Evolutionary conservation across 2,329 filamentous ascomycete genomes (phyloP).

Genomic region (Phialophora macrospora): DNA sequence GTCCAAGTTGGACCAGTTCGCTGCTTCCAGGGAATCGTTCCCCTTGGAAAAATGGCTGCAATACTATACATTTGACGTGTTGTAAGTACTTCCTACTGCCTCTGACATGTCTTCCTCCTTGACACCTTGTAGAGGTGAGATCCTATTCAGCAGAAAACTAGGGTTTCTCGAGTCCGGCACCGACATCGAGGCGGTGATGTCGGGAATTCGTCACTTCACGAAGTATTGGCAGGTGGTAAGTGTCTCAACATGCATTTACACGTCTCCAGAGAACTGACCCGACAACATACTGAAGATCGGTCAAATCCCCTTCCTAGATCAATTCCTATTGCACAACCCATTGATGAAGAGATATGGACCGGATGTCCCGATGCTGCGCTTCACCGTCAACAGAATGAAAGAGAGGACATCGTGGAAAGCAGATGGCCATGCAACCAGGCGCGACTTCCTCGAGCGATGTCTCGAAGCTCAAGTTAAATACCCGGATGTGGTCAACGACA

Average conservation of each 20-base stretch:
- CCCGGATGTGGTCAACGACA: constrained; percentile 28
- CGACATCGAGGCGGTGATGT: constrained; percentile 32
- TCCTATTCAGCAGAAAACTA: constrained; percentile 44
- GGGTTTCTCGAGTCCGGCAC: constrained; percentile 32
- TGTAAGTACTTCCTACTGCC: constrained; percentile 23
- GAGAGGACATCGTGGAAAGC: constrained; percentile 58
- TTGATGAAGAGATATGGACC: constrained; percentile 67
- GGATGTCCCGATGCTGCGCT: constrained; percentile 72
- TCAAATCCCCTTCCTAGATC: constrained; percentile 36
- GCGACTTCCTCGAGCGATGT: constrained; percentile 28
- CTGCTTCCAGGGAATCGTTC: constrained; percentile 32
- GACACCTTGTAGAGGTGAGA: constrained; percentile 39
- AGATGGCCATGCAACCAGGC: constrained; percentile 8
- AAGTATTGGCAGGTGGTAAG: constrained; percentile 25
- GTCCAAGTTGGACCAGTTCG: constrained; percentile 62
- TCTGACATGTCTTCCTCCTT: background rate
- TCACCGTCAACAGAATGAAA: constrained; percentile 69
- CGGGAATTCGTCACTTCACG: constrained; percentile 38
- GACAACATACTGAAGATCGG: constrained; percentile 20
- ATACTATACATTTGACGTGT: constrained; percentile 34
- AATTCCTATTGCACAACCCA: constrained; percentile 34
- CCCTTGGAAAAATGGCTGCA: constrained; percentile 33
- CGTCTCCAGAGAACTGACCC: background rate
- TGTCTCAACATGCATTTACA: too few species aligned
- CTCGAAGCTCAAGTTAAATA: constrained; percentile 30